Evolutionary conservation across 2,329 filamentous ascomycete species (phyloP).

Genomic region (Botrytis deweyae): DNA sequence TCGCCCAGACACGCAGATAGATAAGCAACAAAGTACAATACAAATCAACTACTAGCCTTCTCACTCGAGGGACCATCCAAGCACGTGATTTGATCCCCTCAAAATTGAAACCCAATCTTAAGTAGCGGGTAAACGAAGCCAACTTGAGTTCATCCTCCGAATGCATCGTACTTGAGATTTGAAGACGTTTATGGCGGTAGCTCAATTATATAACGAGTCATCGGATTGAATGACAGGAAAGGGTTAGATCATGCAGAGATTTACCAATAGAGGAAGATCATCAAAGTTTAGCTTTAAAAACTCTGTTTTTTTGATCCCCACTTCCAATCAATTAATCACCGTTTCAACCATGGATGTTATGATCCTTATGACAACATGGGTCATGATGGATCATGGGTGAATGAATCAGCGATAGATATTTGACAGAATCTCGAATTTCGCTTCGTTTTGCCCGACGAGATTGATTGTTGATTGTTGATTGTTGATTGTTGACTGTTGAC

Average conservation of each 20-base stretch:
- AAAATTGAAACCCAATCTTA: neutral
- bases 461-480: neutral
- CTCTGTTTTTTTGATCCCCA: neutral
- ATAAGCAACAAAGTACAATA: neutral
- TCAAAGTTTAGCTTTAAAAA: constrained; percentile 11
- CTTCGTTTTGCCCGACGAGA: neutral
- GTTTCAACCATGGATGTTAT: neutral
- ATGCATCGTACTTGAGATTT: neutral
- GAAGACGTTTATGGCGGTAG: neutral
- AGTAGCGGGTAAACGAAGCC: neutral
- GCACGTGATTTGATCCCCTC: neutral
- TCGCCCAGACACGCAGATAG: neutral
- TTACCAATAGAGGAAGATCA: constrained; percentile 22
- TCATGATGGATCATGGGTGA: neutral
- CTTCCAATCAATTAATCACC: constrained; percentile 7
- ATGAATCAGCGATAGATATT: neutral
- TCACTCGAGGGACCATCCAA: neutral
- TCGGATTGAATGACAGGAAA: neutral
- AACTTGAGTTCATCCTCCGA: neutral
- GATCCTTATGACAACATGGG: neutral
- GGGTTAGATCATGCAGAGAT: constrained; percentile 6
- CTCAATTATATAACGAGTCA: neutral
- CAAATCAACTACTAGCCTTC: neutral
- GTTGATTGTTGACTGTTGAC: no score
- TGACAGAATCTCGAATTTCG: neutral